Percentiles rank a stretch among this genome's conserved stretches.
These are phyloP conservation scores for Hypoxylon sp. DNA, from an alignment of 2,329 filamentous ascomycete species.

Conservation along the genomic window DNA sequence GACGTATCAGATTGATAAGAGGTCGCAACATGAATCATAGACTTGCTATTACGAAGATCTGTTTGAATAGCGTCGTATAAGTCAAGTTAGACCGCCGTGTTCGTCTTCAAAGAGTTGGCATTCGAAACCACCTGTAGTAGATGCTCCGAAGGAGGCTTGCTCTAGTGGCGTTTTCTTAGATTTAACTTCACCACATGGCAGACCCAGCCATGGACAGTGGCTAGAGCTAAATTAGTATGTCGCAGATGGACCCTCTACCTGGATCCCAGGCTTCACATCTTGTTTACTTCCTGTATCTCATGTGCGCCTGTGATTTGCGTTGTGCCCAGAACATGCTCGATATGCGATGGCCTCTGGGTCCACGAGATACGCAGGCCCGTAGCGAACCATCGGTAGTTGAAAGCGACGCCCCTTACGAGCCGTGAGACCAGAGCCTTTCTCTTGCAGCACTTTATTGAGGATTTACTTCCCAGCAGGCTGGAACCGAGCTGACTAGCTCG, in stretches of 20 bases:
- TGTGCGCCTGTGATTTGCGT: not conserved
- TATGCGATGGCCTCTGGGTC: not conserved
- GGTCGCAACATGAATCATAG: not conserved
- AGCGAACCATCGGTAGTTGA: not conserved
- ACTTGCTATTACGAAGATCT: not conserved
- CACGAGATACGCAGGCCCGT: not conserved
- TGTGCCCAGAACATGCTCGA: not conserved
- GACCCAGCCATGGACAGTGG: not conserved
- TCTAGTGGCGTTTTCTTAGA: conserved; percentile 5
- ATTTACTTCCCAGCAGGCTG: conserved; percentile 16
- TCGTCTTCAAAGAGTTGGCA: not conserved
- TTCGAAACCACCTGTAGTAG: not conserved
- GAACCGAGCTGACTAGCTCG: conserved; percentile 17
- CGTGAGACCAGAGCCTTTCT: not conserved
- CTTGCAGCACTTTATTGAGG: conserved; percentile 6
- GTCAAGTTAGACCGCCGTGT: not conserved
- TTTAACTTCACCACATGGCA: not conserved
- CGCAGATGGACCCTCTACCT: not conserved
- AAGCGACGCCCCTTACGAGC: not conserved
- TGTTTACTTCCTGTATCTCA: not conserved
- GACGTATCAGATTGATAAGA: not conserved
- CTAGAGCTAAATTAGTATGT: not conserved
- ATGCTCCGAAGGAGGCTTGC: not conserved
- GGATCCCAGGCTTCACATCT: not conserved
- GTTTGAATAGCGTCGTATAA: not conserved